Percentiles rank a stretch among this genome's conserved stretches.
phyloP scores from a whole-genome alignment of 1,139 yeast species.

The Kurtzmaniella quercitrusa region DNA sequence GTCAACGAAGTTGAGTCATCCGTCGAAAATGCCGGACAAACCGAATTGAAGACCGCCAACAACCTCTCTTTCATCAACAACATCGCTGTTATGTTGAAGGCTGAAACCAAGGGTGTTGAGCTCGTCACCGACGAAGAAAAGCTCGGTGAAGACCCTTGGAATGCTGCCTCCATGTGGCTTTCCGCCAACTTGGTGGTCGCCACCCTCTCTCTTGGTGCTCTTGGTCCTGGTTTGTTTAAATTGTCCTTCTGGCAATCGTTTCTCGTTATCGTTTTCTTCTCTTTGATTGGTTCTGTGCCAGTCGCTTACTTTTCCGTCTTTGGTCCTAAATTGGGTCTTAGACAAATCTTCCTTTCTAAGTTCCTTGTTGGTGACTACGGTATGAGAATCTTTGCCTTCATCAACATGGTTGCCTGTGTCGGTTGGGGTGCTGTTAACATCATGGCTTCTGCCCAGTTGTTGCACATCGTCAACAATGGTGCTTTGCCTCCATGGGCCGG shows the following conservation, averaged over 20 bases:
- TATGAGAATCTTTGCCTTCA: slow-evolving; percentile 70
- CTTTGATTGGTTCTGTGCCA: slow-evolving; percentile 64
- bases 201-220: slow-evolving; percentile 74
- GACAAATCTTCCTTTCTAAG: slow-evolving; percentile 83
- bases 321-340: slow-evolving; percentile 81
- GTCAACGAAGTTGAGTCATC: slow-evolving; percentile 12
- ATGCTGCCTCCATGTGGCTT: slow-evolving; percentile 88
- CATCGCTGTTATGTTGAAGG: slow-evolving; percentile 36
- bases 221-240: slow-evolving; percentile 58
- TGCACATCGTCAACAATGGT: slow-evolving; percentile 69
- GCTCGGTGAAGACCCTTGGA: slow-evolving; percentile 41
- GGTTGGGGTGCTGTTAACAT: slow-evolving; percentile 97
- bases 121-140: slow-evolving; percentile 63
- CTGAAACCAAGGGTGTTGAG: slow-evolving; percentile 70
- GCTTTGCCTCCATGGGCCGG: slow-evolving; percentile 90
- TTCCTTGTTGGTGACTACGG: slow-evolving; percentile 73
- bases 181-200: slow-evolving; percentile 89
- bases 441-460: slow-evolving; percentile 82
- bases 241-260: slow-evolving; percentile 65
- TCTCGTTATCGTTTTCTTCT: slow-evolving; percentile 65
- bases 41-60: slow-evolving; percentile 15
- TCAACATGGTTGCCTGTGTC: slow-evolving; percentile 81
- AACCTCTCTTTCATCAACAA: slow-evolving; percentile 12
- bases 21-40: slow-evolving; percentile 19
- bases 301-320: slow-evolving; percentile 82